Evolutionary conservation across 2,329 filamentous ascomycete species (phyloP), one percentile per base, ranked within the genome.

Genomic region (Claviceps citrina): DNA sequence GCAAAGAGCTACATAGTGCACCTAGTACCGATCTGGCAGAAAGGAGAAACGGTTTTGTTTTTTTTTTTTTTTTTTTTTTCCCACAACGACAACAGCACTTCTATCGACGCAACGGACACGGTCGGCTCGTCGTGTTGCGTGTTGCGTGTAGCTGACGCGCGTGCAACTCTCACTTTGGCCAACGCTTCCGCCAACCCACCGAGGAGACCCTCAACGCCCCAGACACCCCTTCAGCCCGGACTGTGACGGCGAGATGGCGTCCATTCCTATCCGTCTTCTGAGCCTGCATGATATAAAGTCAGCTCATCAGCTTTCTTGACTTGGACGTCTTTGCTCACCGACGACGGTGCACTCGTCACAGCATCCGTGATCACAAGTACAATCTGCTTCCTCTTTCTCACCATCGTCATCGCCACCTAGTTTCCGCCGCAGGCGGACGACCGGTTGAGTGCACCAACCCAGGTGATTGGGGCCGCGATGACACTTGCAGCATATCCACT

Each of bases 401-500:
- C 50, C 51, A 1, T 54, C 58, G 9, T 58, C 47, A 6, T 51
- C 44, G 42, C 37, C 31, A 4, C 32, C 41, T 15, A 39, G 25
- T 20, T 60, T 61, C 38, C 51, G 52, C 36, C 51, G 42, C 45
- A 55, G 48, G 30, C 52, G 54, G 24, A 47, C 48, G 28, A 51
- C 54, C 10, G 57, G 53, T 45, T 61, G 63, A 8, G 58, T 61
- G 50, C 71, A 75, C 70, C 70, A 74, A 6, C 70, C 71, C 43
- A 62, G 57, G 1, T 54, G 62, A 49, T 75, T 73, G 15, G 68
- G 66, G 0, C 67, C 67, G 30, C 66, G 59, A 3, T 63, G 56
- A 47, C 71, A 75, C 26, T 60, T 49, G 52, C 71, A 75, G 46
- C 71, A 75, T n/a, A 57, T 63, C 71, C 71, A 74, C 24, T 54